Evolutionary conservation across 805 yeast species (phyloP), one percentile per base, ranked within the genome.

Genomic region (Tetrapisispora pingtungensis): DNA sequence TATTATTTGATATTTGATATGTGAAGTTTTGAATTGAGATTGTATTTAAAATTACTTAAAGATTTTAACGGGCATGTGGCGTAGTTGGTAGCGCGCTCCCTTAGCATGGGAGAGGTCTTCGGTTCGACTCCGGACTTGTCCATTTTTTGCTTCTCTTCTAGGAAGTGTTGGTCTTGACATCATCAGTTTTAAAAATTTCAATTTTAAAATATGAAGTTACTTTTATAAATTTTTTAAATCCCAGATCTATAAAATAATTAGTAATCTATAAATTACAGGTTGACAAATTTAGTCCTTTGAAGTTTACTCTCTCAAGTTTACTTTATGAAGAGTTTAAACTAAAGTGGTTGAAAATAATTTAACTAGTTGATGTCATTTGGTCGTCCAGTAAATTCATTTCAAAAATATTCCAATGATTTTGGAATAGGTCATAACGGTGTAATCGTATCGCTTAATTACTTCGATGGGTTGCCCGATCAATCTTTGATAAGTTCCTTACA

Each of bases 391-490:
- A 58, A 56, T 43, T 51, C 59, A 12, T 58, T 59, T 44, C 60
- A 54, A 36, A 52, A 51, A 30, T 54, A 50, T 33, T 42, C 51
- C 14, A 53, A 52, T 39, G 63, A 61, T 47, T 52, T 46, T 33
- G 69, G 69, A 2, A 48, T 69, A 8, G 74, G 74, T 1, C 62
- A 62, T 47, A 65, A 65, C 42, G 72, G 72, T 24, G 66, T 63
- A 46, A 78, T 74, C 39, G 80, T 84, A 0, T 77, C 94, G 1
- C 62, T 86, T 44, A 80, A 80, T 57, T 88, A 84, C 61, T 74
- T 86, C 49, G 78, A 83, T 13, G 94, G 93, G 3, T 61, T 80
- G 5, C 95, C 95, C 1, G 90, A 86, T 52, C 77, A 84, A 8
- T 72, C 72, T 38, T 52, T 66, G 12, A 53, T 80, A 6, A 47